Evolutionary conservation across 2,329 filamentous ascomycete species (phyloP), one percentile per base, ranked within the genome.

Genomic region (Biscogniauxia marginata): DNA sequence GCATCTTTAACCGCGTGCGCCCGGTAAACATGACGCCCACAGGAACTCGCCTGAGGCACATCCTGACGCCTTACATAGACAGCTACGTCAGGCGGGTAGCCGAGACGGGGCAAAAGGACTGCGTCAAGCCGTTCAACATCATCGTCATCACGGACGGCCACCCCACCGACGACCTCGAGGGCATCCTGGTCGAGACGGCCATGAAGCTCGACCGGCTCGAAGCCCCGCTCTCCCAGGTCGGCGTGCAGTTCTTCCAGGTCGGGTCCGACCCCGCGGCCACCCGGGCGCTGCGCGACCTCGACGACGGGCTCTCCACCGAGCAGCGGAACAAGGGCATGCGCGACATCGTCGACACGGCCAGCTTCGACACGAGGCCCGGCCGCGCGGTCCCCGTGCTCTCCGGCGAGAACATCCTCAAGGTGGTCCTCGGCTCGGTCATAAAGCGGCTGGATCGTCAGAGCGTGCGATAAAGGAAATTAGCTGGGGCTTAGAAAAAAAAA

Each of bases 241-340:
- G 93, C 30, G 85, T 98, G 55, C 93, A 98, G 72, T 98, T 98
- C 77, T 96, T 98, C 78, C 93, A 97, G 74, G 89, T 98, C 46
- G 93, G 95, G 55, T 80, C 83, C 50, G 90, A 96, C 64, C 68
- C 75, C 0, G 76, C 73, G 0, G 93, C 93, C 0, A 78, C 80
- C 1, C 73, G 79, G 62, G 85, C 88, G 54, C 77, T 98, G 43
- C 76, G 82, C 63, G 79, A 86, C 48, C 79, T 98, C 7, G 93
- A 98, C 68, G 90, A 97, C 70, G 82, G 82, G 3, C 74, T 95
- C 34, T 76, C 11, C 30, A 6, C 11, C 30, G 13, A 74, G 1
- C 77, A 81, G 45, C 67, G 83, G n/a, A 75, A 78, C 22, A 75
- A 79, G 24, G 77, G 80, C 13, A 71, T 93, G 16, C 79, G 93